Conservation (phyloP, 2,329 filamentous ascomycete genomes). For the Penicillium frequentans region DNA sequence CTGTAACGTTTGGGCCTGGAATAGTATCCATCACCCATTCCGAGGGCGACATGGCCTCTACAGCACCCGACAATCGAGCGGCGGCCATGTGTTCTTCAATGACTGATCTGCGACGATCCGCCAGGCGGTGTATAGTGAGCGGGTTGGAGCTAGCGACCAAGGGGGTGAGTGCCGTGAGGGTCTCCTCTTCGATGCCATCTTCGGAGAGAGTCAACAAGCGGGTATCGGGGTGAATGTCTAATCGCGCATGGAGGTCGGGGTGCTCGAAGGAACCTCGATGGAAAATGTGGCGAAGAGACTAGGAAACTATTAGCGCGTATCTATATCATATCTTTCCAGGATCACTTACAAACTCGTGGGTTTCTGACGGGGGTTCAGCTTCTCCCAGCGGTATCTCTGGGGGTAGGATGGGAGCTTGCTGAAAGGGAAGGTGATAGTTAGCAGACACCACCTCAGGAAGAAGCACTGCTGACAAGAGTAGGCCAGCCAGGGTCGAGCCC, state of each 20-base stretch:
- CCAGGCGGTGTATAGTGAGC: slow-evolving; percentile 74
- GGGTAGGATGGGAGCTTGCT: slow-evolving; percentile 30
- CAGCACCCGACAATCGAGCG: slow-evolving; percentile 67
- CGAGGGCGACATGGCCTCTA: slow-evolving; percentile 66
- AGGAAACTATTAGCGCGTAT: neutral
- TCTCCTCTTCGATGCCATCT: slow-evolving; percentile 38
- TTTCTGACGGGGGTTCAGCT: slow-evolving; percentile 19
- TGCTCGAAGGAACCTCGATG: slow-evolving; percentile 84
- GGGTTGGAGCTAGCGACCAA: slow-evolving; percentile 65
- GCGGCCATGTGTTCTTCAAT: slow-evolving; percentile 77
- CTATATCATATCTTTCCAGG: neutral
- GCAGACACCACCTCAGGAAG: slow-evolving; percentile 24
- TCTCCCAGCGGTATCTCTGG: slow-evolving; percentile 33
- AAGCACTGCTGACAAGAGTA: slow-evolving; percentile 25
- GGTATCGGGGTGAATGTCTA: slow-evolving; percentile 67
- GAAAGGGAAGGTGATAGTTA: slow-evolving; percentile 19
- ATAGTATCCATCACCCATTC: slow-evolving; percentile 84
- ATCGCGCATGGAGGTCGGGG: slow-evolving; percentile 72
- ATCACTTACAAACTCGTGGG: slow-evolving; percentile 38
- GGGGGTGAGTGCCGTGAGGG: slow-evolving; percentile 51
- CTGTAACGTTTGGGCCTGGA: slow-evolving; percentile 74
- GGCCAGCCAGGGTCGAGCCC: slow-evolving; percentile 12
- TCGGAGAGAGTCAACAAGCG: slow-evolving; percentile 48
- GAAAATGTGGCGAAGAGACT: slow-evolving; percentile 76
- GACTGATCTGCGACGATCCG: slow-evolving; percentile 71